Evolutionary conservation across 768 basidiomycete species (phyloP).

Genomic region (Macrolepiota fuliginosa): DNA sequence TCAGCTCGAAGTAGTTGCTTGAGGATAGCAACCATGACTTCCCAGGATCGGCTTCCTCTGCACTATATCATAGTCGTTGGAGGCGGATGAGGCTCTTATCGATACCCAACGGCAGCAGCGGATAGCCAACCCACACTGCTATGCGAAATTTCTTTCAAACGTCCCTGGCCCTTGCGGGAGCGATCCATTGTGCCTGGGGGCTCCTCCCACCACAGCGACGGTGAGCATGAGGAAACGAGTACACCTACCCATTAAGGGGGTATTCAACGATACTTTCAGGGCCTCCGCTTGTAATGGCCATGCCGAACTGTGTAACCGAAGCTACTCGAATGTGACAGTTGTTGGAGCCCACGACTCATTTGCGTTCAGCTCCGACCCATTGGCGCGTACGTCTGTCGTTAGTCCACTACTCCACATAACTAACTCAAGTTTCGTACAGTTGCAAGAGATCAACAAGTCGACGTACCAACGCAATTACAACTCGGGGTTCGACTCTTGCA

Average conservation of each 20-base stretch:
- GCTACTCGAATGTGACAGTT: conserved; percentile 51
- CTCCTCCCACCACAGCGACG: not conserved
- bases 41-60: not conserved
- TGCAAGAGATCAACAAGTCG: conserved; percentile 48
- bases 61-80: not conserved
- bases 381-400: conserved; percentile 34
- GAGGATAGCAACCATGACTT: not conserved
- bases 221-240: not conserved
- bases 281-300: conserved; percentile 63
- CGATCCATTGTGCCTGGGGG: not conserved
- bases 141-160: not conserved
- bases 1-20: conserved; percentile 1
- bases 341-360: conserved; percentile 58
- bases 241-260: not conserved
- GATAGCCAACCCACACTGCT: not conserved
- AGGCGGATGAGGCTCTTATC: no score
- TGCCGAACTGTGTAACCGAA: conserved; percentile 55
- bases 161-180: not conserved
- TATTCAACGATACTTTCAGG: conserved; percentile 18
- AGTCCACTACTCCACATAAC: not conserved
- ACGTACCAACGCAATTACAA: conserved; percentile 45
- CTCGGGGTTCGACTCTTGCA: conserved; percentile 59
- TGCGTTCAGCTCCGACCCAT: conserved; percentile 44
- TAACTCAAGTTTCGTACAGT: conserved; percentile 25
- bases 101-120: not conserved